Evolutionary conservation across 2,329 filamentous ascomycete species (phyloP), one percentile per base, ranked within the genome.

Genomic region (Stemphylium beticola): DNA sequence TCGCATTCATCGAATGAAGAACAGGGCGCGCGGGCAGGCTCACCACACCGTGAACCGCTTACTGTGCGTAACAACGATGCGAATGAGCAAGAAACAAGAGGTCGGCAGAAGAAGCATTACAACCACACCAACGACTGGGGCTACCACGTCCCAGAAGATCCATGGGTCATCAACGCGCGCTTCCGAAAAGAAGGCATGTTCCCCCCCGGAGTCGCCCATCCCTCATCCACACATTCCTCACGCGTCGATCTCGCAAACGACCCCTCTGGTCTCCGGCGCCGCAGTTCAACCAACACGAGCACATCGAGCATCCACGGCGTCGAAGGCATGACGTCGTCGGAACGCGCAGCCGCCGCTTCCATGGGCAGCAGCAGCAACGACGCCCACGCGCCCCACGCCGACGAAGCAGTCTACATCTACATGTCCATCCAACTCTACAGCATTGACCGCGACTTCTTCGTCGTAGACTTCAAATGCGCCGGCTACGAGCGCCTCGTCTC

Each of bases 381-480:
- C 29, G 75, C 79, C 11, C 74, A 80, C 40, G 71, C 10, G 26
- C 26, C 26, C 26, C 26, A 29, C 8, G 9, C 78, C 3, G 80
- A 85, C 47, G 86, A 92, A 60, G 89, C 90, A 50, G 87, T 96
- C n/a, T 93, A 90, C 72, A 89, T 98, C 69, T 95, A 96, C 72
- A 87, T 99, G 73, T 93, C 96, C 62, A 97, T 99, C 60, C 95
- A 75, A 46, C 67, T 75, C 12, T 75, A 75, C 62, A 72, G 68
- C 54, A 92, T 98, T 81, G 93, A 98, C 74, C 87, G 87, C 53
- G 89, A 91, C 50, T 93, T 95, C 62, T 98, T 93, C 76, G 88
- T 99, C 59, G 95, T 99, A 43, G 95, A 99, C 75, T 99, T 99
- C 82, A 98, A 97, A 74, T 98, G 93, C 74, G 93, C 95, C 12